Evolutionary conservation across 805 yeast species (phyloP).

Genomic region (Saturnispora sekii): DNA sequence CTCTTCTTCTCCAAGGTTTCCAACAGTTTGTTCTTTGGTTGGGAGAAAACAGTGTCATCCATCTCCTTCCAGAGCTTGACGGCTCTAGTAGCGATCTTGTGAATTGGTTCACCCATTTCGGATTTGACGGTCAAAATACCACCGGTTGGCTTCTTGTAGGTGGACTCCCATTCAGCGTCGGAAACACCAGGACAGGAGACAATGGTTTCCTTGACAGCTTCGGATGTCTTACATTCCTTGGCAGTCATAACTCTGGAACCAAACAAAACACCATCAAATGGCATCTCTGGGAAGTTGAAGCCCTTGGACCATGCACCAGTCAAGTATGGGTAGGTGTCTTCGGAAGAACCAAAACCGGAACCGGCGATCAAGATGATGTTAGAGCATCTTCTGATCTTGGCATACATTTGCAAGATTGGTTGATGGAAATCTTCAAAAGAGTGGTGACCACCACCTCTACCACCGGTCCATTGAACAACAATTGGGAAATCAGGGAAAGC

Average conservation of each 20-base stretch:
- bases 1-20: constrained; percentile 76
- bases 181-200: constrained; percentile 84
- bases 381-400: constrained; percentile 82
- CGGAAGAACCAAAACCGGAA: constrained; percentile 96
- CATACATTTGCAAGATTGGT: constrained; percentile 91
- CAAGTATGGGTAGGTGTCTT: constrained; percentile 94
- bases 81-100: constrained; percentile 96
- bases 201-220: constrained; percentile 88
- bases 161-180: constrained; percentile 84
- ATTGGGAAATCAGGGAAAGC: constrained; percentile 96
- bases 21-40: constrained; percentile 81
- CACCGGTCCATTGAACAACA: constrained; percentile 99
- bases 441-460: constrained; percentile 99
- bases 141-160: constrained; percentile 93
- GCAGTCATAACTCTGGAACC: constrained; percentile 98
- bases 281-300: constrained; percentile 95
- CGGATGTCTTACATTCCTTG: constrained; percentile 89
- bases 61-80: constrained; percentile 95
- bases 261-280: constrained; percentile 92
- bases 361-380: constrained; percentile 93
- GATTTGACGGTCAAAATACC: constrained; percentile 94
- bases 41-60: constrained; percentile 84
- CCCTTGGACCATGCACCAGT: constrained; percentile 93
- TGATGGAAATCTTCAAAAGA: constrained; percentile 99
- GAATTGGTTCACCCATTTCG: constrained; percentile 99